Conservation (phyloP, 2,329 filamentous ascomycete genomes). For the Pezicula radicicola region DNA sequence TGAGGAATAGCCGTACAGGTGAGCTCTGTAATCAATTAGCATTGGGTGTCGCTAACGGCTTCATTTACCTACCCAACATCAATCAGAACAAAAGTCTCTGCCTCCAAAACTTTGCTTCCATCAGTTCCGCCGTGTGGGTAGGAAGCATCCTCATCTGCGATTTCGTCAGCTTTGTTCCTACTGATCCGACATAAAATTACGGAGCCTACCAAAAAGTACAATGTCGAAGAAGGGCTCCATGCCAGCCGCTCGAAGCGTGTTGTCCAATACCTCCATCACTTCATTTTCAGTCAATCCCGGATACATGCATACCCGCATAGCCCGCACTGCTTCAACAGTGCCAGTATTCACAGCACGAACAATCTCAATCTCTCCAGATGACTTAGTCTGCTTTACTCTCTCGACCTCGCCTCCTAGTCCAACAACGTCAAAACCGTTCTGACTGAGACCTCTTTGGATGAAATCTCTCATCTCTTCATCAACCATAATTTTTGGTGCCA, state of each 20-base stretch:
- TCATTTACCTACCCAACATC: constrained; percentile 46
- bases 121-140: constrained; percentile 37
- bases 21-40: constrained; percentile 35
- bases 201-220: constrained; percentile 49
- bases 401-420: constrained; percentile 53
- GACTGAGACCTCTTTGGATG: constrained; percentile 53
- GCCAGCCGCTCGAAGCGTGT: constrained; percentile 47
- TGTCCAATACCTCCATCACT: constrained; percentile 52
- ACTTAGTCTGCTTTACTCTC: constrained; percentile 57
- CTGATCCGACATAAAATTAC: not conserved
- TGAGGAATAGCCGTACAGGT: constrained; percentile 60
- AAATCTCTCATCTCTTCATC: constrained; percentile 65
- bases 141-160: constrained; percentile 33
- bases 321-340: constrained; percentile 57
- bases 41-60: not conserved
- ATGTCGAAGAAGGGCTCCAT: constrained; percentile 61
- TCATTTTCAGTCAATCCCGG: constrained; percentile 55
- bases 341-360: constrained; percentile 61
- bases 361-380: constrained; percentile 51
- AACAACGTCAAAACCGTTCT: constrained; percentile 51
- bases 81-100: constrained; percentile 57
- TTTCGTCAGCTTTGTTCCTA: constrained; percentile 4
- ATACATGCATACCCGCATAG: constrained; percentile 53
- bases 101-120: constrained; percentile 45
- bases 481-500: constrained; percentile 49